These are phyloP conservation scores for Erodium chrysanthum DNA, from an alignment of 441 rosid genomes.

Conservation along the genomic window DNA sequence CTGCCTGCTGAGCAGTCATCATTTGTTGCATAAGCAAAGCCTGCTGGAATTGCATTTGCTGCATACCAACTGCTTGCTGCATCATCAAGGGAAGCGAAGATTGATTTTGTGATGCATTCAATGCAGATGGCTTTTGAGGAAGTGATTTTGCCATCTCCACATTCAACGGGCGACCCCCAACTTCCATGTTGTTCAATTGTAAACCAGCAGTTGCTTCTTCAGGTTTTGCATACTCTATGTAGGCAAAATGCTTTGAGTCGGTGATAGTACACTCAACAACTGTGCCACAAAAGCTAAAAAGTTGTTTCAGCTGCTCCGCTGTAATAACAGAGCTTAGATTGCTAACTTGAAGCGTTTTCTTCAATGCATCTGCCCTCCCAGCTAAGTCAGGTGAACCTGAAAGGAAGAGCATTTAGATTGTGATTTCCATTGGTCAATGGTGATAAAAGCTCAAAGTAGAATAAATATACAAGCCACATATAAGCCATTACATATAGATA, in stretches of 20 bases:
- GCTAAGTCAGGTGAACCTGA: constrained; percentile 55
- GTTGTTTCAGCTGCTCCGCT: constrained; percentile 84
- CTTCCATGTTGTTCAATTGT: constrained; percentile 89
- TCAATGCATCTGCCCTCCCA: constrained; percentile 53
- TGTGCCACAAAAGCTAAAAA: constrained; percentile 84
- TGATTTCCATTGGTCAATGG: constrained; percentile 5
- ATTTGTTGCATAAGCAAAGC: constrained; percentile 96
- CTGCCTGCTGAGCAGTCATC: constrained; percentile 95
- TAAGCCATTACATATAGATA: constrained; percentile 2
- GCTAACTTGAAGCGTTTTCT: constrained; percentile 91
- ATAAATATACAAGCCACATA: background rate
- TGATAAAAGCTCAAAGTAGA: background rate
- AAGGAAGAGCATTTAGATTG: constrained; percentile 16
- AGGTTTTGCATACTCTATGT: constrained; percentile 78
- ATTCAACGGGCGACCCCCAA: constrained; percentile 82
- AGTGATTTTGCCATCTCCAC: constrained; percentile 95
- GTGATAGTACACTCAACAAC: constrained; percentile 79
- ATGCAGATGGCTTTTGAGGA: constrained; percentile 60
- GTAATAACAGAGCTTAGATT: constrained; percentile 91
- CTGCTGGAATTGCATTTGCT: constrained; percentile 98
- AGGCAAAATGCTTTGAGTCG: constrained; percentile 87
- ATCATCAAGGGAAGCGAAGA: constrained; percentile 71
- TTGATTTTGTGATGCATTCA: constrained; percentile 45
- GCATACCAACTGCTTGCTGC: constrained; percentile 99
- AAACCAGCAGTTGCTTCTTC: constrained; percentile 92